Percentiles rank a stretch among this genome's conserved stretches.
These are phyloP conservation scores for Metschnikowia sp. DNA, from an alignment of 805 yeast species.

Conservation along the genomic window DNA sequence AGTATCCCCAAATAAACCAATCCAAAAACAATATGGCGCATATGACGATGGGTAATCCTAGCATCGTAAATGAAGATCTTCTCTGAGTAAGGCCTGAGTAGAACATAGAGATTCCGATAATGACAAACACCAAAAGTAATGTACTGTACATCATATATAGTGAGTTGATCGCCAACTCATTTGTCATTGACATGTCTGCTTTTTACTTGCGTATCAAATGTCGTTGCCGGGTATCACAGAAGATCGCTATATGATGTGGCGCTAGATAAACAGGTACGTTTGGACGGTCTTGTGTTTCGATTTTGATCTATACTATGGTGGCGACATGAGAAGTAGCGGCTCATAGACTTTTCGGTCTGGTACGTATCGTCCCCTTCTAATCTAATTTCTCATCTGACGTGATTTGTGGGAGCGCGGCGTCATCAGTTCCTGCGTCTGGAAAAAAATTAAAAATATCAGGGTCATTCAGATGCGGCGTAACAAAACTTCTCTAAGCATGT, in stretches of 20 bases:
- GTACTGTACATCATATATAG: constrained; percentile 38
- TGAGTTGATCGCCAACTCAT: constrained; percentile 20
- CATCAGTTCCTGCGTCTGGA: constrained; percentile 2
- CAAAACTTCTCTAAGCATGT: constrained; percentile 12
- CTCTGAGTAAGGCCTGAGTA: constrained; percentile 44
- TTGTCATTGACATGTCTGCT: constrained; percentile 2
- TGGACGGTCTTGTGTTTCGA: no score
- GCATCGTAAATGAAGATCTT: constrained; percentile 39
- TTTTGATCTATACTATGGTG: no score
- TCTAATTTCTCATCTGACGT: no score
- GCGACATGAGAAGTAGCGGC: no score
- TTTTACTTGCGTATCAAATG: not conserved
- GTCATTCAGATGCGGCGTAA: constrained; percentile 5
- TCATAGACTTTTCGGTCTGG: no score
- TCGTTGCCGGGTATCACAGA: not conserved
- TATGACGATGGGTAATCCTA: constrained; percentile 33
- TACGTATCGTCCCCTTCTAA: no score
- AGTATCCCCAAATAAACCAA: constrained; percentile 46
- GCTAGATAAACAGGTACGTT: no score
- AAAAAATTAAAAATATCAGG: not conserved
- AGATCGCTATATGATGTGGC: no score
- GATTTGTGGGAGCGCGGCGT: not conserved
- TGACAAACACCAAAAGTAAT: constrained; percentile 27
- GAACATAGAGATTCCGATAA: constrained; percentile 37
- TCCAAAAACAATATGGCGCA: constrained; percentile 34